Evolutionary conservation across 768 basidiomycete species (phyloP), one percentile per base, ranked within the genome.

Genomic region (Suillus ampliporus): DNA sequence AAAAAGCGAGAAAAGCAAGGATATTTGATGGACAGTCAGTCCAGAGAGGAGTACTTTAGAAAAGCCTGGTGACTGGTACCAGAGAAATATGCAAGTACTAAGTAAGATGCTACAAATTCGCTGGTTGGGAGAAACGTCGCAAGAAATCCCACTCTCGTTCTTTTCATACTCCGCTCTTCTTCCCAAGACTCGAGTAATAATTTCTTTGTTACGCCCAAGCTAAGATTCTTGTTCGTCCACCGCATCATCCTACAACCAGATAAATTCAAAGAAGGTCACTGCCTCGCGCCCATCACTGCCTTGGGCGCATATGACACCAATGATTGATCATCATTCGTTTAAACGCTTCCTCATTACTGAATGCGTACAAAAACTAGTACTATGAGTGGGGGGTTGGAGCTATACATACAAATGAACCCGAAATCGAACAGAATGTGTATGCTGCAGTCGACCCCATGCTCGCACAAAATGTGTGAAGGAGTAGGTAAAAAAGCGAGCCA

Each of bases 51-150:
- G 75, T 76, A 75, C 72, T 72, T 75, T 77, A 65, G 61, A 61
- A 64, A 31, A 62, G 47, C 50, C 75, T 77, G 74, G 75, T 40
- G 74, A 72, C 74, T 72, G 65, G 62, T 57, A 71, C 74, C 74
- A 75, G 74, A 64, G 66, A 72, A 76, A 76, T 76, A 77, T 52
- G 72, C 65, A 56, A 67, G 75, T 68, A 74, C 76, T 75, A 76
- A 77, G 74, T 75, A 75, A 76, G 74, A 70, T 77, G 76, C 64
- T 72, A 74, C 69, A 68, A 74, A 71, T 57, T 69, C 65, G 57
- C 69, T 65, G 68, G 75, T 68, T 74, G 74, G 66, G 74, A 76
- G 64, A 63, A 68, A 64, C 73, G 60, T 64, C 58, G 31, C 51
- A 50, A 62, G 62, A 67, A 74, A 71, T 67, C 64, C 64, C 71